These are phyloP conservation scores for Penicillium roqueforti DNA, from an alignment of 495 filamentous ascomycete genomes.

Conservation along the genomic window DNA sequence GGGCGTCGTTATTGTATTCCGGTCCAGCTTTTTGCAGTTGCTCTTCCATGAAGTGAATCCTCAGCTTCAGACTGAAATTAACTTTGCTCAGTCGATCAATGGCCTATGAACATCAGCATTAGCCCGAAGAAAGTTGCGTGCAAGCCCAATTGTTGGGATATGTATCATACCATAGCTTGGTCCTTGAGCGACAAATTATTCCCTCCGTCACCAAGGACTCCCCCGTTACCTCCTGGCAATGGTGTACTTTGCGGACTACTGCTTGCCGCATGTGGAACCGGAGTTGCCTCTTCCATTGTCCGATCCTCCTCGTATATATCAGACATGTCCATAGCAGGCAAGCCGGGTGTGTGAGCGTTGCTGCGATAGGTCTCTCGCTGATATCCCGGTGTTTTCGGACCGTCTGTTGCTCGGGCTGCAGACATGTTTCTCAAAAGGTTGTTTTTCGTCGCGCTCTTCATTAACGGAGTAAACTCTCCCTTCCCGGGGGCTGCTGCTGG, in stretches of 20 bases:
- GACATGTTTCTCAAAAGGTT: constrained; percentile 58
- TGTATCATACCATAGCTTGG: constrained; percentile 71
- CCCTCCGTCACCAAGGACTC: constrained; percentile 64
- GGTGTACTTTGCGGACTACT: constrained; percentile 82
- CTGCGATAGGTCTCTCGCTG: constrained; percentile 56
- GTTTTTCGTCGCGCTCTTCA: constrained; percentile 84
- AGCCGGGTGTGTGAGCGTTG: constrained; percentile 60
- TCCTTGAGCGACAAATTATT: constrained; percentile 87
- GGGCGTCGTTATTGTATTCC: constrained; percentile 75
- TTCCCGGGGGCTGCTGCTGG: constrained; percentile 55
- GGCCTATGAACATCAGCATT: constrained; percentile 44
- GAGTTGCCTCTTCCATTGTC: constrained; percentile 55
- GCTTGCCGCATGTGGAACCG: constrained; percentile 64
- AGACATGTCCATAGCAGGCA: constrained; percentile 57
- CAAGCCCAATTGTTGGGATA: neutral
- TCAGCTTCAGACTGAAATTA: constrained; percentile 95
- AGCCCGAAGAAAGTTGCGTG: neutral
- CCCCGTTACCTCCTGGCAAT: constrained; percentile 57
- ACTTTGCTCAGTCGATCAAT: constrained; percentile 93
- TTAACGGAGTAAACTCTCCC: constrained; percentile 86
- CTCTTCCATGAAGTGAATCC: constrained; percentile 93
- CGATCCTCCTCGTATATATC: constrained; percentile 63
- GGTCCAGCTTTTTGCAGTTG: constrained; percentile 79
- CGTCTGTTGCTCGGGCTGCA: constrained; percentile 49
- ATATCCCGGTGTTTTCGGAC: constrained; percentile 65